phyloP scores from a whole-genome alignment of 2,329 filamentous ascomycete species.

The Beauveria scarabaeidicola region DNA sequence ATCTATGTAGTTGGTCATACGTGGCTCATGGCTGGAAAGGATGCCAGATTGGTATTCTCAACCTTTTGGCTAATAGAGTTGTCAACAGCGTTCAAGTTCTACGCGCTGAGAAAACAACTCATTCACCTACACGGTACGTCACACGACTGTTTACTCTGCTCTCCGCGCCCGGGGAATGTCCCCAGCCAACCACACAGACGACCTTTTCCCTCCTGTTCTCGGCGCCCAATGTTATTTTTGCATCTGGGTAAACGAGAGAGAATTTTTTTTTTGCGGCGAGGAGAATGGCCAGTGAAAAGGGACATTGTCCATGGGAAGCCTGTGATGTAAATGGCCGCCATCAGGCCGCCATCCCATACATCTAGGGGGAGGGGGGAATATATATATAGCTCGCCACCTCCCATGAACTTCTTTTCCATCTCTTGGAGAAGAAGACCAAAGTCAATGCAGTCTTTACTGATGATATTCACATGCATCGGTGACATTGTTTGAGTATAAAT shows the following conservation, averaged over 20 bases:
- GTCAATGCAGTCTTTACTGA: neutral
- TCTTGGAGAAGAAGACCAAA: neutral
- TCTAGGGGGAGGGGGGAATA: neutral
- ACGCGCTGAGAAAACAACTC: neutral
- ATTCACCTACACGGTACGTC: neutral
- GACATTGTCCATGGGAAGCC: neutral
- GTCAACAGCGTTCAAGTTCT: neutral
- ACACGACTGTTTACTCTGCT: conserved; percentile 2
- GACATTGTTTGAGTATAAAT: neutral
- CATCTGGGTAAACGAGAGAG: neutral
- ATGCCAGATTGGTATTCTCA: neutral
- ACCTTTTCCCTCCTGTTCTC: neutral
- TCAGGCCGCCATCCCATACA: conserved; percentile 3
- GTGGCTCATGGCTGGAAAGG: neutral
- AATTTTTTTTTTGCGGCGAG: neutral
- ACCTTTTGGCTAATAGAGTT: neutral
- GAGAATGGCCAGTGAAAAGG: neutral
- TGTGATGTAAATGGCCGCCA: neutral
- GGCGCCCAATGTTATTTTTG: neutral
- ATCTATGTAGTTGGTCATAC: conserved; percentile 4
- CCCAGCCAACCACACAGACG: neutral
- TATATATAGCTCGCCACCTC: neutral
- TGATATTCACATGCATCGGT: neutral
- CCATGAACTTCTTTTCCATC: neutral
- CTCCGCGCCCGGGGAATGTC: neutral